Conservation (phyloP, 75 land plant genomes). For the Isoetes taiwanensis region DNA sequence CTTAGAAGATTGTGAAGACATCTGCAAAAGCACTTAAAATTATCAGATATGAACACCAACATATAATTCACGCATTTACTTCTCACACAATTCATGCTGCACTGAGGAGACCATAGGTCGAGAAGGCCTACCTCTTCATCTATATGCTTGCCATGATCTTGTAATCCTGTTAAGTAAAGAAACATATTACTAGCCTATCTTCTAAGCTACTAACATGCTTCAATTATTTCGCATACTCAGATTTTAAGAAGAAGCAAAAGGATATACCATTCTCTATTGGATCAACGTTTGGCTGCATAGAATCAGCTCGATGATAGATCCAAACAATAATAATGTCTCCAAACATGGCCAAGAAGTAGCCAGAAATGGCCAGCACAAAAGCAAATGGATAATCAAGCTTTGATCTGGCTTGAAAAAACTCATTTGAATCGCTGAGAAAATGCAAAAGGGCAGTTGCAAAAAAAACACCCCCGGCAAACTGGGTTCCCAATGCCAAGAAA, state of each 20-base stretch:
- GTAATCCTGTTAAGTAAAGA: not conserved
- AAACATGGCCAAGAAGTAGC: not conserved
- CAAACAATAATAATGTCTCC: not conserved
- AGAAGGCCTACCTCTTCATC: not conserved
- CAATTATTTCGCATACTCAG: no score
- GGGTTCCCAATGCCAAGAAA: not conserved
- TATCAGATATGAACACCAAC: not conserved
- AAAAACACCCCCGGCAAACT: conserved; percentile 3
- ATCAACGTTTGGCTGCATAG: not conserved
- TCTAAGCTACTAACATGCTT: no score
- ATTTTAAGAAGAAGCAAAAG: not conserved
- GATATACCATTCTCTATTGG: not conserved
- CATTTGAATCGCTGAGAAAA: not conserved
- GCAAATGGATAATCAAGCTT: not conserved
- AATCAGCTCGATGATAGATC: not conserved
- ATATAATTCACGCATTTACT: not conserved
- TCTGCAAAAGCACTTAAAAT: not conserved
- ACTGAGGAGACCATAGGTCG: not conserved
- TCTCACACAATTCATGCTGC: not conserved
- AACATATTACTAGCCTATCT: no score
- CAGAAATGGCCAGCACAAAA: not conserved
- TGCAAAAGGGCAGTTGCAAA: not conserved
- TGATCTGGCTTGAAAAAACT: not conserved
- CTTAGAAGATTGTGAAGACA: not conserved
- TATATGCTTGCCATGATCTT: no score